These are phyloP conservation scores for Penicillium verhagenii DNA, from an alignment of 495 filamentous ascomycete genomes.

Conservation along the genomic window DNA sequence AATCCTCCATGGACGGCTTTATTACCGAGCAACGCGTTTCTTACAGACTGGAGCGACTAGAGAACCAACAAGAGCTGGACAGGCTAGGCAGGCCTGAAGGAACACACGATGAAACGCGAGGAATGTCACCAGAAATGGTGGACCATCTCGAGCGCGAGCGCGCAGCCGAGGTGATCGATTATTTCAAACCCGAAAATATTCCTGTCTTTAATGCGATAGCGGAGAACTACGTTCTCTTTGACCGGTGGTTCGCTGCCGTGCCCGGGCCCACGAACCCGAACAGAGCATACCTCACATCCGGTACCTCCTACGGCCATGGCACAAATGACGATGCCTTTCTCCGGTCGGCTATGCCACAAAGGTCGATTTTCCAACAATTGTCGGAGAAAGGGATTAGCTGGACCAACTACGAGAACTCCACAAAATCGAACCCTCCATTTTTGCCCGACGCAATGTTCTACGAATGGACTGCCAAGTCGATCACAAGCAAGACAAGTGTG, in stretches of 20 bases:
- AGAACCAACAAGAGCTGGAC: not conserved
- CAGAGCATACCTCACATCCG: slow-evolving; percentile 48
- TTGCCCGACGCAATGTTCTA: slow-evolving; percentile 39
- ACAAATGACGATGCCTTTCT: slow-evolving; percentile 44
- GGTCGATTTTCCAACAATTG: slow-evolving; percentile 50
- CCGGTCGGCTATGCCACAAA: slow-evolving; percentile 41
- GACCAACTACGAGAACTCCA: slow-evolving; percentile 52
- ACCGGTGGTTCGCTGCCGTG: slow-evolving; percentile 48
- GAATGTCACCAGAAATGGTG: not conserved
- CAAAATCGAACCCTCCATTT: slow-evolving; percentile 22
- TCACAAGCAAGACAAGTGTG: slow-evolving; percentile 30
- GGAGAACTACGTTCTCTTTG: slow-evolving; percentile 51
- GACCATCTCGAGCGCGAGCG: slow-evolving; percentile 29
- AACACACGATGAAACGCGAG: not conserved
- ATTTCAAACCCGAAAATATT: slow-evolving; percentile 46
- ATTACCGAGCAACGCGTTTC: slow-evolving; percentile 46
- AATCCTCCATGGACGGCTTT: slow-evolving; percentile 41
- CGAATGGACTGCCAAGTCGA: slow-evolving; percentile 39
- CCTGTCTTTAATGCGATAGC: slow-evolving; percentile 46
- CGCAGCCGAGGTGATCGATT: slow-evolving; percentile 48
- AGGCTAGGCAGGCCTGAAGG: not conserved
- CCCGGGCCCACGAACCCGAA: slow-evolving; percentile 53
- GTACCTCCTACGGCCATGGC: slow-evolving; percentile 50
- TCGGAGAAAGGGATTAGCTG: slow-evolving; percentile 42
- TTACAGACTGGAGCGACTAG: slow-evolving; percentile 7